These are phyloP conservation scores for Colletotrichum scovillei DNA, from an alignment of 2,329 filamentous ascomycete species.

Conservation along the genomic window DNA sequence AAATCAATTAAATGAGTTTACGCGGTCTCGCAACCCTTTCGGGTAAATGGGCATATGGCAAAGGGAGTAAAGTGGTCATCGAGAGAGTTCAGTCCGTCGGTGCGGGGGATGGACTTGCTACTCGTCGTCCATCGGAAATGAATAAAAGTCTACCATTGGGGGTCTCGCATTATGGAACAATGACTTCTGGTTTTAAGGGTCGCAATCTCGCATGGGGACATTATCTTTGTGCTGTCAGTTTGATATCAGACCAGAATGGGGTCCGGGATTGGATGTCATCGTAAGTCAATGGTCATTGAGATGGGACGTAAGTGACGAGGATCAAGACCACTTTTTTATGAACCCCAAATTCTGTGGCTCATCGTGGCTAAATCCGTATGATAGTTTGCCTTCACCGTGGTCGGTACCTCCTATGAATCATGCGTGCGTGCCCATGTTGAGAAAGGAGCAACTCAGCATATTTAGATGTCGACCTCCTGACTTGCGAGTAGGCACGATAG, in stretches of 20 bases:
- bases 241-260: conserved; percentile 3
- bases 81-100: neutral
- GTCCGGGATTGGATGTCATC: neutral
- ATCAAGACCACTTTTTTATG: neutral
- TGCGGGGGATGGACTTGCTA: neutral
- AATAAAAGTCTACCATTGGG: neutral
- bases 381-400: neutral
- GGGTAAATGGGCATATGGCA: neutral
- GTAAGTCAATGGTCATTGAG: neutral
- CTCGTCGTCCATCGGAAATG: neutral
- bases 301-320: neutral
- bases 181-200: neutral
- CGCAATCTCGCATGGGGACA: conserved; percentile 10
- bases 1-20: neutral
- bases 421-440: too few relatives aligned
- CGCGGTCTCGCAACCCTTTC: neutral
- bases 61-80: neutral
- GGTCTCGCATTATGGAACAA: neutral
- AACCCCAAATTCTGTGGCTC: neutral
- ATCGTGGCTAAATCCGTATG: neutral
- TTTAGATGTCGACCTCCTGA: neutral
- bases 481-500: neutral
- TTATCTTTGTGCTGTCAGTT: conserved; percentile 13
- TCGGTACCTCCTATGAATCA: too few relatives aligned
- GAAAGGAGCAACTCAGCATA: neutral